Evolutionary conservation across 2,329 filamentous ascomycete genomes (phyloP).

Genomic region (Colletotrichum sp.): DNA sequence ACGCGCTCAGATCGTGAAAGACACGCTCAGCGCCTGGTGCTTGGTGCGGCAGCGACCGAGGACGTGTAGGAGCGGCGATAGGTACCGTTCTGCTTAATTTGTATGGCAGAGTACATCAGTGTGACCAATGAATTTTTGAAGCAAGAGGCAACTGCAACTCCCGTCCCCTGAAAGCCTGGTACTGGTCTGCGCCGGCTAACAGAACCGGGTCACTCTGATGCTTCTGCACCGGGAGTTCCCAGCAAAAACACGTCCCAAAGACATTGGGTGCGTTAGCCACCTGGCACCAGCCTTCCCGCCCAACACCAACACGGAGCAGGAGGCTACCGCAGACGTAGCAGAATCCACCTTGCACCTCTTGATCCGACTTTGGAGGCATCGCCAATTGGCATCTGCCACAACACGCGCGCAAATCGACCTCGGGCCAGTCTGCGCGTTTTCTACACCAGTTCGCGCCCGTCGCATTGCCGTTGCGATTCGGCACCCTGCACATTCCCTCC

Average conservation of each 20-base stretch:
- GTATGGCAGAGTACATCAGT: neutral
- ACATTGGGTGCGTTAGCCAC: slow-evolving; percentile 13
- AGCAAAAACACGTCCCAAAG: neutral
- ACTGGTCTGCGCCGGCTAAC: slow-evolving; percentile 10
- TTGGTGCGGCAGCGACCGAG: neutral
- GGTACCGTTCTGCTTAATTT: neutral
- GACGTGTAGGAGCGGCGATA: neutral
- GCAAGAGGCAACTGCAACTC: neutral
- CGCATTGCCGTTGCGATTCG: slow-evolving; percentile 42
- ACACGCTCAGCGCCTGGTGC: neutral
- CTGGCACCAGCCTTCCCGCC: slow-evolving; percentile 4
- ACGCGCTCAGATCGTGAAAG: slow-evolving; percentile 1
- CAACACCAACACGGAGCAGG: slow-evolving; percentile 20
- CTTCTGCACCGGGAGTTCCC: no score
- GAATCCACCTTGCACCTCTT: slow-evolving; percentile 16
- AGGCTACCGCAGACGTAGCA: slow-evolving; percentile 17
- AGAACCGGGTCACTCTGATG: neutral
- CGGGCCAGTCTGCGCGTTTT: neutral
- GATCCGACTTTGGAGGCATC: slow-evolving; percentile 11
- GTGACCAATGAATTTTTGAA: neutral
- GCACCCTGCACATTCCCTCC: slow-evolving; percentile 32
- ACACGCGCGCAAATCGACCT: slow-evolving; percentile 12
- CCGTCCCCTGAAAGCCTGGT: neutral
- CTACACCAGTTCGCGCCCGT: slow-evolving; percentile 21
- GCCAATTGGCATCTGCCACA: slow-evolving; percentile 18